Evolutionary conservation across 805 yeast species (phyloP).

Genomic region (Grigorovia humatica): DNA sequence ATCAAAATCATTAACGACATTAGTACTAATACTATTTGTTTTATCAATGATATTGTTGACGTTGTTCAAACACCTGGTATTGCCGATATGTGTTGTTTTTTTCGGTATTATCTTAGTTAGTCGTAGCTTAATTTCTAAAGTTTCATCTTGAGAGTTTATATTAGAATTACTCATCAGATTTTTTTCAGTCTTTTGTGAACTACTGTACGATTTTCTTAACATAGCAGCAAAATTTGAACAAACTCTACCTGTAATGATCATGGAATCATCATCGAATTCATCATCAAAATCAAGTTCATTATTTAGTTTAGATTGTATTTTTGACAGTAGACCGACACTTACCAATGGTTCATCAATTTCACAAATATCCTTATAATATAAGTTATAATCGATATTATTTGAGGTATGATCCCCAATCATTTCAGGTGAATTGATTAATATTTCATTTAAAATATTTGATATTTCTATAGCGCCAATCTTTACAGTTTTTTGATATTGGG

Average conservation of each 20-base stretch:
- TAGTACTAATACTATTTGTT: not conserved
- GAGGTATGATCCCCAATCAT: conserved; percentile 13
- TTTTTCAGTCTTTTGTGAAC: conserved; percentile 9
- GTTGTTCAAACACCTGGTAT: not conserved
- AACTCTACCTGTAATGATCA: conserved; percentile 27
- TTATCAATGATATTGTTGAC: not conserved
- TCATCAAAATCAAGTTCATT: conserved; percentile 10
- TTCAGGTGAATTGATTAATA: conserved; percentile 27
- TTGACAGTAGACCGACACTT: conserved; percentile 26
- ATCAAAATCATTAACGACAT: not conserved
- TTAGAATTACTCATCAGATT: conserved; percentile 2
- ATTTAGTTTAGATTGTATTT: conserved; percentile 17
- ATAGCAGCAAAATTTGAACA: conserved; percentile 28
- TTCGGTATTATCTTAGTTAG: conserved; percentile 20
- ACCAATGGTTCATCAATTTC: conserved; percentile 30
- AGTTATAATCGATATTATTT: conserved; percentile 20
- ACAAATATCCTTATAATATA: conserved; percentile 27
- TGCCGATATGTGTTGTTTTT: not conserved
- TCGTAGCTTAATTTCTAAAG: conserved; percentile 26
- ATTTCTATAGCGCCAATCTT: conserved; percentile 25
- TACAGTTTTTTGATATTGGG: conserved; percentile 1
- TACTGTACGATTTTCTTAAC: conserved; percentile 21
- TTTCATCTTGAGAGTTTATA: conserved; percentile 11
- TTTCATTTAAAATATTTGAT: conserved; percentile 20
- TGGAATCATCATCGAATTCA: conserved; percentile 14